Base-by-base conservation (phyloP, 2,329 filamentous ascomycete species). In the Botrytis porri region DNA sequence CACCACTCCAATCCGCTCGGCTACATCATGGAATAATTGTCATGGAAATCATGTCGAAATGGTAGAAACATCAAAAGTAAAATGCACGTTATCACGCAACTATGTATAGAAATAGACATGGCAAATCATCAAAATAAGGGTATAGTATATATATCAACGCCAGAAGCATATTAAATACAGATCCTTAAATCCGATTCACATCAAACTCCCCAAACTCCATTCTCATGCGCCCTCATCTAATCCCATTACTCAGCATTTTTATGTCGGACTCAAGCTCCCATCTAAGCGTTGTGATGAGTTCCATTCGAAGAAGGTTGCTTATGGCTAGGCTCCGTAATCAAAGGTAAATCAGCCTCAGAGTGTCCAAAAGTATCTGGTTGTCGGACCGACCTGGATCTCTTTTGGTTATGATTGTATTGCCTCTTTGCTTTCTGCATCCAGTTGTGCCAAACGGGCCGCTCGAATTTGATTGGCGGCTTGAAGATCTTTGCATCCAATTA, bases 401-500 rank as follows among this genome's bases (percentile, higher is more conserved):
- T 57, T 51, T 66, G 39, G 7, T 37, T 51, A n/a, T 41, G 43
- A 25, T 35, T 54, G 35, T 43, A 61, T 41, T 29, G 70, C 63
- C 43, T 72, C 54, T 20, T 22, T 43, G n/a, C 64, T 72, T 54
- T 72, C 54, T 32, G 57, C 37, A 10, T 73, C 71, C 7, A 73
- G 45, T 20, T 54, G 54, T n/a, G 71, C 65, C 12, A 35, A 37
- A 8, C 39, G 71, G 14, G 51, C 71, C 20, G 66, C 57, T 43
- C 37, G 20, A 22, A 59, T 32, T 45, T 62, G 62, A 14, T 37
- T 54, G 20, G 71, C 12, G 3, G 25, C 57, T 70, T 39, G 20
- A 32, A 37, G 71, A 41, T 69, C 65, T 63, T 64, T 59, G 22
- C 9, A 37, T 29, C n/a, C 39, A 14, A 73, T 43, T 20, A 73